These are phyloP conservation scores for Geotrichum fermentans DNA, from an alignment of 1,139 yeast genomes.

Conservation along the genomic window DNA sequence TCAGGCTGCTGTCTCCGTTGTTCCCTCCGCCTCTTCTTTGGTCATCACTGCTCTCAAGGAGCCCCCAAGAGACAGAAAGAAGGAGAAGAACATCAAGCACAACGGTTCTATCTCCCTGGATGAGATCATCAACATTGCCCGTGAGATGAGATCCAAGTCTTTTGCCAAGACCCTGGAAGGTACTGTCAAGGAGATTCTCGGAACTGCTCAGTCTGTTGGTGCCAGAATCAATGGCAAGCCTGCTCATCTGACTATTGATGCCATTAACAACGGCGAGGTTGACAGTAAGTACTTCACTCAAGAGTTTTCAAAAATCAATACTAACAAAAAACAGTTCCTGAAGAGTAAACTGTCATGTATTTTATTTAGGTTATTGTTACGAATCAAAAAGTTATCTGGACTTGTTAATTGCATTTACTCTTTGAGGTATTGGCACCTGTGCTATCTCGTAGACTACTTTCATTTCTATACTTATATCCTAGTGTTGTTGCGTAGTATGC, in stretches of 20 bases:
- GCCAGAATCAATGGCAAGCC: constrained; percentile 98
- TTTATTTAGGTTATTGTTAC: constrained; percentile 23
- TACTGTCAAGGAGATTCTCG: constrained; percentile 96
- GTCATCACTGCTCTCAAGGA: constrained; percentile 99
- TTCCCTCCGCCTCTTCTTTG: constrained; percentile 98
- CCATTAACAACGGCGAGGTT: constrained; percentile 96
- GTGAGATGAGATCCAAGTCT: constrained; percentile 95
- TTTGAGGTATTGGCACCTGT: not conserved
- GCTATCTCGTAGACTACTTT: too few relatives aligned
- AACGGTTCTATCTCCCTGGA: constrained; percentile 97
- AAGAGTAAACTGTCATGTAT: constrained; percentile 22
- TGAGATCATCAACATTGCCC: constrained; percentile 95
- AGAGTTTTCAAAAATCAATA: constrained; percentile 15
- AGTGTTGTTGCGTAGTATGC: too few relatives aligned
- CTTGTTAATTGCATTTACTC: too few relatives aligned
- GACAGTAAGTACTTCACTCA: constrained; percentile 43
- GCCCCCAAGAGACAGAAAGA: constrained; percentile 99
- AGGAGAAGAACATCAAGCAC: constrained; percentile 99
- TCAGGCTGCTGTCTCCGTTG: constrained; percentile 98
- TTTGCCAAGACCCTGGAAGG: constrained; percentile 97
- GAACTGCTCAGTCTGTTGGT: constrained; percentile 99
- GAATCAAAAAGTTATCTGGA: constrained; percentile 12
- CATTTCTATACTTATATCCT: too few relatives aligned
- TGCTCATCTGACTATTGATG: constrained; percentile 98
- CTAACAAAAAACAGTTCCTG: constrained; percentile 20